A percentile compares a stretch with the other conserved stretches of the same genome.
Evolutionary conservation across 306 rosid genomes (phyloP).

Genomic region (Morella rubra): DNA sequence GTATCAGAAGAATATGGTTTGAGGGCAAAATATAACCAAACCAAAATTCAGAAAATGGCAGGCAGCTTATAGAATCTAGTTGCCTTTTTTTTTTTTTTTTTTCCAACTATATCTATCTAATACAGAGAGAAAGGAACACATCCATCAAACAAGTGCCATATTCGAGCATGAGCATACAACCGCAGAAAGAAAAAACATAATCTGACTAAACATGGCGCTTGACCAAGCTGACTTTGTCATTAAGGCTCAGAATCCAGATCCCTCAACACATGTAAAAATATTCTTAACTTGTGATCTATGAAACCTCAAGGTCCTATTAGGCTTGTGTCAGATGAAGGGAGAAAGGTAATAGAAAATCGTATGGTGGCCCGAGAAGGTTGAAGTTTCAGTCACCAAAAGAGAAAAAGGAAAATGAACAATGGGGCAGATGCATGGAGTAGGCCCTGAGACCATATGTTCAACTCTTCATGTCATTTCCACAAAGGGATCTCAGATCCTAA

Average conservation of each 20-base stretch:
- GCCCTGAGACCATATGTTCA: neutral
- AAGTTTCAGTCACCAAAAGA: neutral
- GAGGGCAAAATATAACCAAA: neutral
- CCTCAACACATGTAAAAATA: neutral
- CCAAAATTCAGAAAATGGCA: neutral
- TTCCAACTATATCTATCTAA: neutral
- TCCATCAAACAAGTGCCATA: neutral
- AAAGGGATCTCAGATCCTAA: neutral
- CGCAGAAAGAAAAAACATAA: neutral
- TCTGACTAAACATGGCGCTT: neutral
- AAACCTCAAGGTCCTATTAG: neutral
- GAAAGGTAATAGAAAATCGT: neutral
- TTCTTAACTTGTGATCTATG: too few species aligned
- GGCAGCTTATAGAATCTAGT: neutral
- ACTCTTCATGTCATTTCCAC: neutral
- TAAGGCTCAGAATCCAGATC: neutral
- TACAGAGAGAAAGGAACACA: neutral
- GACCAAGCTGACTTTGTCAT: constrained; percentile 2
- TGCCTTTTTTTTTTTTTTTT: neutral
- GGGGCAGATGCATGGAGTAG: neutral
- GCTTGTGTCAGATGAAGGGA: neutral
- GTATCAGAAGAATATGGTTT: constrained; percentile 8
- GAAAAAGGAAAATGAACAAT: neutral
- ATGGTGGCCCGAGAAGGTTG: neutral
- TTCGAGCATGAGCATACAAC: neutral